These are phyloP conservation scores for Zymoseptoria crescenta DNA, from an alignment of 2,329 filamentous ascomycete species.

Conservation along the genomic window DNA sequence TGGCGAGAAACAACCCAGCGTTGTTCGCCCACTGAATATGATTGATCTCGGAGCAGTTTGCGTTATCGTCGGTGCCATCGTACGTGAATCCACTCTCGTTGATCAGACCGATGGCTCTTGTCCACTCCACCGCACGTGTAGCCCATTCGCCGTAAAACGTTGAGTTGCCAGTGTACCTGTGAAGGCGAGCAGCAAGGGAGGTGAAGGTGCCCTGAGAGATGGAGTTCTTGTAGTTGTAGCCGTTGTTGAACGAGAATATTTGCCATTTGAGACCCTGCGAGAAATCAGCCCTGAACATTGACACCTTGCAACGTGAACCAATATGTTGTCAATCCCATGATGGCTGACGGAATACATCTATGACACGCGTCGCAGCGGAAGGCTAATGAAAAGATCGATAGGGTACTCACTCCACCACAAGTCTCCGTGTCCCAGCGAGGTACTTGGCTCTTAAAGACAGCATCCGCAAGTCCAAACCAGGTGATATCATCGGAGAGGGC, in stretches of 20 bases:
- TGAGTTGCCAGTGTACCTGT: slow-evolving; percentile 31
- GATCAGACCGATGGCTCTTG: slow-evolving; percentile 48
- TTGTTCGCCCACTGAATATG: slow-evolving; percentile 44
- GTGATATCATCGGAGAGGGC: background rate
- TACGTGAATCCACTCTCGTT: slow-evolving; percentile 44
- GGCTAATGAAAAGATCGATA: no score
- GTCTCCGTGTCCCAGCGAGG: slow-evolving; percentile 57
- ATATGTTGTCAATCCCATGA: no score
- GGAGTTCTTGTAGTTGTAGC: slow-evolving; percentile 75
- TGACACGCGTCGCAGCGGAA: no score
- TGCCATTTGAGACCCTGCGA: slow-evolving; percentile 47
- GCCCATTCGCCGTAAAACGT: slow-evolving; percentile 60
- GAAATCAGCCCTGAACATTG: background rate
- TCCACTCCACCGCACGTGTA: slow-evolving; percentile 59
- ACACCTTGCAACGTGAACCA: no score
- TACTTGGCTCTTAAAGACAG: slow-evolving; percentile 70
- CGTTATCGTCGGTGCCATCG: slow-evolving; percentile 51
- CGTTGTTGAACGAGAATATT: slow-evolving; percentile 68
- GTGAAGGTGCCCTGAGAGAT: slow-evolving; percentile 79
- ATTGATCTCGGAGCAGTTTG: slow-evolving; percentile 45
- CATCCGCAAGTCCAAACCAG: slow-evolving; percentile 70
- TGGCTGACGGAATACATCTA: no score
- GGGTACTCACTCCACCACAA: slow-evolving; percentile 52
- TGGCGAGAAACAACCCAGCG: slow-evolving; percentile 58
- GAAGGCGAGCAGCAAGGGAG: slow-evolving; percentile 57